Evolutionary conservation across 2,329 filamentous ascomycete genomes (phyloP).

Genomic region (Pseudogymnoascus sp.): DNA sequence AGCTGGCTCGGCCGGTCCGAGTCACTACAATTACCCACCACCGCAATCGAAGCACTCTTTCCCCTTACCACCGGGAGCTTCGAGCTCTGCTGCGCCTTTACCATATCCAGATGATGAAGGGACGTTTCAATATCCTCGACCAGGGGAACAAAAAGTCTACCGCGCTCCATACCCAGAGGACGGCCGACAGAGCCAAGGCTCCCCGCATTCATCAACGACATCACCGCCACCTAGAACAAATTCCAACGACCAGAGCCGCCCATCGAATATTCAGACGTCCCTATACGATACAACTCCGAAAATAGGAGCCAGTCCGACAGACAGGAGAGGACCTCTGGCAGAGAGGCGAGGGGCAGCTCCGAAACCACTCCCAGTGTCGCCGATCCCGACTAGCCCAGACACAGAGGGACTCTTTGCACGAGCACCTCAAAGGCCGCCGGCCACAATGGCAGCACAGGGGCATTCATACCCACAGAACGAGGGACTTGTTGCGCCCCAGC

Average conservation of each 20-base stretch:
- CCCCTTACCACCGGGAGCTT: slow-evolving; percentile 57
- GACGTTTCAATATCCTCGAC: slow-evolving; percentile 32
- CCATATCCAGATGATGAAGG: slow-evolving; percentile 68
- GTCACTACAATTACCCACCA: slow-evolving; percentile 42
- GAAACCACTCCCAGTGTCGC: slow-evolving; percentile 74
- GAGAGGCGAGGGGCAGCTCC: slow-evolving; percentile 75
- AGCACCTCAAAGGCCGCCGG: slow-evolving; percentile 34
- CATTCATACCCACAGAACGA: slow-evolving; percentile 42
- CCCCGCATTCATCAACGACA: slow-evolving; percentile 12
- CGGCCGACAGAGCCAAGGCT: slow-evolving; percentile 18
- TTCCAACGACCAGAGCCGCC: slow-evolving; percentile 18
- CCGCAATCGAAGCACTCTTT: slow-evolving; percentile 47
- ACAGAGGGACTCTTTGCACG: slow-evolving; percentile 74
- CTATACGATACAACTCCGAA: slow-evolving; percentile 29
- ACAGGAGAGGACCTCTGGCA: slow-evolving; percentile 58
- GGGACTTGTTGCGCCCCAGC: slow-evolving; percentile 23
- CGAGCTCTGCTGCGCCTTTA: slow-evolving; percentile 57
- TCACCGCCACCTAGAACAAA: slow-evolving; percentile 13
- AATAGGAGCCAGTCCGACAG: slow-evolving; percentile 33
- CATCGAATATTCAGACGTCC: slow-evolving; percentile 18
- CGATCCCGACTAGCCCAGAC: slow-evolving; percentile 64
- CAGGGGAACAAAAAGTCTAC: slow-evolving; percentile 26
- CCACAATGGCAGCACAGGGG: slow-evolving; percentile 18
- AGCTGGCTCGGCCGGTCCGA: slow-evolving; percentile 27
- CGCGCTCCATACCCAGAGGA: slow-evolving; percentile 30